Conservation (phyloP, 208 protist species). For the Borovskyia barvae region DNA sequence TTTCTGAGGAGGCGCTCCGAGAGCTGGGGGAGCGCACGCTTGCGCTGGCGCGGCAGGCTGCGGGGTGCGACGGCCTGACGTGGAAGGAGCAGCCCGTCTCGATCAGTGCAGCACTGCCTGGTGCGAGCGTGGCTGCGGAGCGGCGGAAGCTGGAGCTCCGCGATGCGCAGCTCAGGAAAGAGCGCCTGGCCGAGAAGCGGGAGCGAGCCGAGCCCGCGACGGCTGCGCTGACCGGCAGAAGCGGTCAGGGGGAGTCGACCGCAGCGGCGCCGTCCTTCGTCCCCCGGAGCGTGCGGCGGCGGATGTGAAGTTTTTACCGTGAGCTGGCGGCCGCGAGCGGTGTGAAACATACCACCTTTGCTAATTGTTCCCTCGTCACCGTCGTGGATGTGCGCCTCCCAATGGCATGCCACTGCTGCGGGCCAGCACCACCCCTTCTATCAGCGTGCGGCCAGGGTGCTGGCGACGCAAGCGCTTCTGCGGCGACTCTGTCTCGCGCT, state of each 20-base stretch:
- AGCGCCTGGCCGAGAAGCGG: constrained; percentile 24
- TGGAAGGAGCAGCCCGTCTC: constrained; percentile 54
- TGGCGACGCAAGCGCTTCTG: no score
- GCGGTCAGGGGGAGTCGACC: neutral
- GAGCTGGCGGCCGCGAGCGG: no score
- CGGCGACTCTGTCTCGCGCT: no score
- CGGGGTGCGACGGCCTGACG: neutral
- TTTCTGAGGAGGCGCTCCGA: constrained; percentile 4
- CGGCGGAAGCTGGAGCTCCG: constrained; percentile 55
- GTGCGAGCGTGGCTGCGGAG: constrained; percentile 46
- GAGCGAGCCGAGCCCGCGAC: constrained; percentile 4
- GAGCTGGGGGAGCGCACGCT: constrained; percentile 20
- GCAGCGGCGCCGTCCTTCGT: constrained; percentile 37
- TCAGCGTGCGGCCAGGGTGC: no score
- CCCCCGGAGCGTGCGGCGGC: constrained; percentile 45
- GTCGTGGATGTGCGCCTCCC: no score
- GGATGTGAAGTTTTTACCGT: constrained; percentile 18
- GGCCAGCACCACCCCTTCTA: no score
- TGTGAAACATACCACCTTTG: no score
- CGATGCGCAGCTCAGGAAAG: constrained; percentile 30
- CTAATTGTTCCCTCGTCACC: no score
- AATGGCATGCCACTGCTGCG: no score
- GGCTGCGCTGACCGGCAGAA: constrained; percentile 5
- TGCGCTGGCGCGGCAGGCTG: constrained; percentile 11
- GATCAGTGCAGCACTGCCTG: constrained; percentile 40